Conservation (phyloP, 768 basidiomycete species). For the Termitomyces sp. region DNA sequence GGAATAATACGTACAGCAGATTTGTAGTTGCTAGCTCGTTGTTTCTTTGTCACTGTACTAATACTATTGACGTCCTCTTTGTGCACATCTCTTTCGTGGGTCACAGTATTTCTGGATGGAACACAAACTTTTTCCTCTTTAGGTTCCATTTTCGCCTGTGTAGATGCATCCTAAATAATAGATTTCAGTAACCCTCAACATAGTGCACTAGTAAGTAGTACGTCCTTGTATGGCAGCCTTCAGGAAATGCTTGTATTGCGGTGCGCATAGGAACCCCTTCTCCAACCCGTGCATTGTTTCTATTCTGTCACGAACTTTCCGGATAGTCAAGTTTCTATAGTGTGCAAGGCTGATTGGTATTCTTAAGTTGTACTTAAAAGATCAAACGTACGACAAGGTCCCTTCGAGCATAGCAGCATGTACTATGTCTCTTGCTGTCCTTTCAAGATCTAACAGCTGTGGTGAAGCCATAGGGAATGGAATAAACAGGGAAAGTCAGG, state of each 20-base stretch:
- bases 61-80: background rate
- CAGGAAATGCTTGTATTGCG: slow-evolving; percentile 43
- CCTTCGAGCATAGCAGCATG: slow-evolving; percentile 20
- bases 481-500: background rate
- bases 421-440: slow-evolving; percentile 29
- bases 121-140: background rate
- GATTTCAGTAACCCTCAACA: background rate
- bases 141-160: slow-evolving; percentile 6
- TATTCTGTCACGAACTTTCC: slow-evolving; percentile 45
- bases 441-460: slow-evolving; percentile 26
- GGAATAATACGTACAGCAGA: slow-evolving; percentile 26
- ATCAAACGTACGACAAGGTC: slow-evolving; percentile 23
- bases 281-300: slow-evolving; percentile 45
- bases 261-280: slow-evolving; percentile 35
- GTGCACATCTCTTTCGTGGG: background rate
- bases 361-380: background rate
- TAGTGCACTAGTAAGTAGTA: slow-evolving; percentile 16
- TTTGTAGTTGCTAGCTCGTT: slow-evolving; percentile 24
- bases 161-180: slow-evolving; percentile 12
- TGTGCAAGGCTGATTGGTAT: background rate
- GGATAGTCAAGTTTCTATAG: slow-evolving; percentile 41
- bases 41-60: background rate
- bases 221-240: slow-evolving; percentile 39
- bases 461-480: slow-evolving; percentile 19
- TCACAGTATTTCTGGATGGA: background rate